A percentile compares a stretch with the other conserved stretches of the same genome.
Evolutionary conservation across 2,329 filamentous ascomycete genomes (phyloP).

Genomic region (Penicillium sp.): DNA sequence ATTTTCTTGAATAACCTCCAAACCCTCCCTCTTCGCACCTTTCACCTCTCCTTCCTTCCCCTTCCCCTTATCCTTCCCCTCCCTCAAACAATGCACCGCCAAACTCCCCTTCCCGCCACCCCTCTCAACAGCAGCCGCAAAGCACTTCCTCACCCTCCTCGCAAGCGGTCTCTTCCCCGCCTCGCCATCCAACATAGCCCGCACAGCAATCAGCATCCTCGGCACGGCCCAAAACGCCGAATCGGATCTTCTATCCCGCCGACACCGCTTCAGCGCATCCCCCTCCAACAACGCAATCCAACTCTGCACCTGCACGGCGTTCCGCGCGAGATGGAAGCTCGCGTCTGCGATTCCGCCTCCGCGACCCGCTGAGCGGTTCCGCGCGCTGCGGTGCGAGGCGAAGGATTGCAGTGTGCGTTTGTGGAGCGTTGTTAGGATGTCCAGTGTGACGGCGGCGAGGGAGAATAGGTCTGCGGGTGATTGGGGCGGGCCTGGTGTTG

Average conservation of each 20-base stretch:
- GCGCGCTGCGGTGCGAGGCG: conserved; percentile 55
- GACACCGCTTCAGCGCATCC: conserved; percentile 46
- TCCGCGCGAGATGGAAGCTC: conserved; percentile 57
- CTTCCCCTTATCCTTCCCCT: background rate
- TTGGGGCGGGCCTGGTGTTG: conserved; percentile 25
- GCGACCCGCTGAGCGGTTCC: conserved; percentile 51
- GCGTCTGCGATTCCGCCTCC: conserved; percentile 56
- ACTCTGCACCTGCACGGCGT: conserved; percentile 56
- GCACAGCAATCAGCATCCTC: conserved; percentile 39
- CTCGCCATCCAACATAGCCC: conserved; percentile 41
- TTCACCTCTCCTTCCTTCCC: background rate
- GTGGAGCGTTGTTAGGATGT: conserved; percentile 61
- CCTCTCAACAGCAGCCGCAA: conserved; percentile 15
- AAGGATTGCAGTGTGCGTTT: conserved; percentile 60
- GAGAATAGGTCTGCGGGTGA: conserved; percentile 59
- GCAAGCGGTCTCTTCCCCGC: conserved; percentile 35
- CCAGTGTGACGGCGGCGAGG: conserved; percentile 59
- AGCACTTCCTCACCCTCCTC: conserved; percentile 30
- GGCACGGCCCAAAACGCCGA: conserved; percentile 40
- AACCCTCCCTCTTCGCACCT: background rate
- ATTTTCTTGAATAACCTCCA: background rate
- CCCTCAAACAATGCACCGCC: conserved; percentile 17
- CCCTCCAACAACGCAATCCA: conserved; percentile 57
- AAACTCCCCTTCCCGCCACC: background rate
- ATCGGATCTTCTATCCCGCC: conserved; percentile 32